A percentile compares a stretch with the other conserved stretches of the same genome.
Evolutionary conservation across 2,329 filamentous ascomycete species (phyloP).

Genomic region (Diplodia corticola): DNA sequence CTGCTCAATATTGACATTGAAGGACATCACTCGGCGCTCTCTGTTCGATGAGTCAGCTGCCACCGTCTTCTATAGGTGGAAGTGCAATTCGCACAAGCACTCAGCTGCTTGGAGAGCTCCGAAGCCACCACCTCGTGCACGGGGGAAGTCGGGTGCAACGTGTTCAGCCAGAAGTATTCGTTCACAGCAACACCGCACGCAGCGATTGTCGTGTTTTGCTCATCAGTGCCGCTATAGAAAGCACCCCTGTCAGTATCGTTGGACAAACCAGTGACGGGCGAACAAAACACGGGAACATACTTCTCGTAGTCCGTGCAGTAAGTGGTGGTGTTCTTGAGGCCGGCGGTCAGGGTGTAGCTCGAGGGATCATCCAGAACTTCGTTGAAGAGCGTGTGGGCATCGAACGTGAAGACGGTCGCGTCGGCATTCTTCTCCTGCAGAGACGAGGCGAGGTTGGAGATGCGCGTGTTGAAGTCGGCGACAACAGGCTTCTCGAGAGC

Average conservation of each 20-base stretch:
- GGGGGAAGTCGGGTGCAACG: constrained; percentile 63
- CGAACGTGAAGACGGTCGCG: constrained; percentile 55
- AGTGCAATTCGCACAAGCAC: constrained; percentile 14
- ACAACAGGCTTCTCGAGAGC: constrained; percentile 47
- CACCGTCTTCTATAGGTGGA: constrained; percentile 11
- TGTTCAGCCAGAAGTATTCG: constrained; percentile 66
- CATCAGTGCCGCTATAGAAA: constrained; percentile 38
- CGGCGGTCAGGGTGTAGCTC: constrained; percentile 52
- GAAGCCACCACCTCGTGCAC: constrained; percentile 62
- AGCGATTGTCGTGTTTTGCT: constrained; percentile 40
- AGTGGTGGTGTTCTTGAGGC: constrained; percentile 56
- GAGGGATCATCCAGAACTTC: constrained; percentile 55
- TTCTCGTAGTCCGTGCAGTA: constrained; percentile 59
- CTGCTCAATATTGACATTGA: neutral
- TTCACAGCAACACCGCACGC: constrained; percentile 58
- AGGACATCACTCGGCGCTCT: neutral
- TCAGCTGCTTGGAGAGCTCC: constrained; percentile 39
- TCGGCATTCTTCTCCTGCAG: constrained; percentile 43
- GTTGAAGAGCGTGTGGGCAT: constrained; percentile 54
- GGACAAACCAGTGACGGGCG: neutral
- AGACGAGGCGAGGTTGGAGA: constrained; percentile 45
- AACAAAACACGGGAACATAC: constrained; percentile 28
- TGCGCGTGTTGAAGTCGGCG: constrained; percentile 52
- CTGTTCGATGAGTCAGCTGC: constrained; percentile 12
- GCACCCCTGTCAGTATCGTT: neutral